Evolutionary conservation across 352 stramenopile species (phyloP), one percentile per base, ranked within the genome.

Genomic region (Phytophthora pinifolia): DNA sequence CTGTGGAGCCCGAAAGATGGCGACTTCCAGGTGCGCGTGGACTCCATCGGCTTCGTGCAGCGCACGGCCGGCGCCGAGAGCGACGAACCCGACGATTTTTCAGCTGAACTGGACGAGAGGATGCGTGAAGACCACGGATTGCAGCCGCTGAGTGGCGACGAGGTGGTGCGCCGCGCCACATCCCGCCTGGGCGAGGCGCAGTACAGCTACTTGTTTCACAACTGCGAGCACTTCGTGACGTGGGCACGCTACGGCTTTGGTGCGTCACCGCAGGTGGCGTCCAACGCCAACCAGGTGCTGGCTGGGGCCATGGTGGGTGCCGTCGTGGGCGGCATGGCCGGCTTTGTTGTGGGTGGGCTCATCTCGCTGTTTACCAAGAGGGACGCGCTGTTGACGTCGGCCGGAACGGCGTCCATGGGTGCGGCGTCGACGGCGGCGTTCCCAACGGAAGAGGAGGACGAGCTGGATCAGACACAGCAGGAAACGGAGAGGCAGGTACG

Each of bases 181-280:
- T 62, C 65, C 32, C 62, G 73, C 9, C 69, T 90, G 9, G 75
- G 77, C 35, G 76, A 85, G 57, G 59, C 52, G 22, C 59, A 70
- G 25, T 90, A 90, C 62, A 69, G 74, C 45, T 81, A 42, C 17
- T 30, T 90, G 32, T 52, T 22, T 5, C 67, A 82, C 67, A 90
- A 90, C 49, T 90, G 79, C 68, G 79, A 90, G 48, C 79, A 90
- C 56, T 90, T 90, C 64, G 79, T 88, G 36, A 88, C 79, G 39
- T 90, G 75, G 79, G 79, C 75, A 10, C 65, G 77, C 31, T 88
- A 90, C 50, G 75, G 75, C 14, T 53, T 72, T 9, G 69, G 71
- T 2, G 63, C 71, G 42, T 90, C 79, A 30, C 79, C 77, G 22
- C 79, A 90, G 14, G 75, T 79, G 9, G 51, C 53, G 3, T 79